Base-by-base conservation (phyloP, 768 basidiomycete species). In the Leucosporidium yakuticum region DNA sequence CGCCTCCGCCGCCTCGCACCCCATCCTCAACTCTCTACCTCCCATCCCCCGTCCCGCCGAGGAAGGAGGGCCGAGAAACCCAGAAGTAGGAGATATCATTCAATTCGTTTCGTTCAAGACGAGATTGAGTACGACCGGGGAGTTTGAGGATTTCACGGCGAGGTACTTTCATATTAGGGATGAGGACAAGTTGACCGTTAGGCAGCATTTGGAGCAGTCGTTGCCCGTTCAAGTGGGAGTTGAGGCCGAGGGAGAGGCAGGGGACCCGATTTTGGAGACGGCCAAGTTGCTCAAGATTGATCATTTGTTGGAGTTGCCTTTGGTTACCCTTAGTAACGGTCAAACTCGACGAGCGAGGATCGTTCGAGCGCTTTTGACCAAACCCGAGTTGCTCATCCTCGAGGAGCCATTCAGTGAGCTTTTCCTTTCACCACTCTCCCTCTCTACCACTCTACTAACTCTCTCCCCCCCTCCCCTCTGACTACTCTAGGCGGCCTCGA, bases 401-500 rank as follows among this genome's bases (percentile, higher is more conserved):
- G 93, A 96, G 69, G 95, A 98, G 77, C 94, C 93, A 0, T 81
- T 92, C 48, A 91, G 91, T 91, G 71, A 65, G 87, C 82, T 44
- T 44, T 3, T n/a, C n/a, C n/a, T n/a, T 50, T 44, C 54, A 25
- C 39, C 49, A 0, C 36, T 50, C 21, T 64, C 15, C 48, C 63
- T 54, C 14, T 50, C 34, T n/a, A 12, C 11, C 58, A 15, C 4
- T 15, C 7, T 2, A 7, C 55, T 61, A 9, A 34, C 32, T 29
- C 0, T 49, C 31, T 9, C 15, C 23, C 34, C 29, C 44, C n/a
- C 64, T n/a, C n/a, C n/a, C n/a, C n/a, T n/a, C n/a, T n/a, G n/a
- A n/a, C n/a, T n/a, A n/a, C n/a, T n/a, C n/a, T n/a, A 92, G 91
- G 91, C 69, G 91, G 92, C 1, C 80, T 94, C 20, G 91, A 94